These are phyloP conservation scores for Mrakia hoshinonis DNA, from an alignment of 768 basidiomycete species.

Conservation along the genomic window DNA sequence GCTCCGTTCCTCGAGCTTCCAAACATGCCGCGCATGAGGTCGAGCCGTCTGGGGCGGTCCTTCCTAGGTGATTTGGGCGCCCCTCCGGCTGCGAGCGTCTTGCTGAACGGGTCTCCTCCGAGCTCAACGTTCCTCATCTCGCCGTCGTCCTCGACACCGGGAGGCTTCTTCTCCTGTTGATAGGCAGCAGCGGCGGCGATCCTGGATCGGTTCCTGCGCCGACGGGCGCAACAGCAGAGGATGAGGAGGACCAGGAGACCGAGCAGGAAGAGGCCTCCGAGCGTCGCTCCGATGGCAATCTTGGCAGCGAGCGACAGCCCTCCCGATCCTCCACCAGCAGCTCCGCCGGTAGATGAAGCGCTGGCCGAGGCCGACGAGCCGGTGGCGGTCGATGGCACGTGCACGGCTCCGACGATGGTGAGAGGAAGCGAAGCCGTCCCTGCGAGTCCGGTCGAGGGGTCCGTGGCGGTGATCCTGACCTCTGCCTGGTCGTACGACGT, in stretches of 20 bases:
- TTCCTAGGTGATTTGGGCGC: slow-evolving; percentile 7
- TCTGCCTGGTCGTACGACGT: slow-evolving; percentile 10
- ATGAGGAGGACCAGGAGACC: slow-evolving; percentile 20
- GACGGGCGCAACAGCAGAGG: slow-evolving; percentile 26
- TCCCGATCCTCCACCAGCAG: neutral
- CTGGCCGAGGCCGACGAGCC: neutral
- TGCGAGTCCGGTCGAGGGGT: slow-evolving; percentile 14
- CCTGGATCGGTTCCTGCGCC: neutral
- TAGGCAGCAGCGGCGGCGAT: slow-evolving; percentile 4
- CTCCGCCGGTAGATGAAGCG: slow-evolving; percentile 3
- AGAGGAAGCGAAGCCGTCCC: neutral
- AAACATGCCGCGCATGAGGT: slow-evolving; percentile 24
- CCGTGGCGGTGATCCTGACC: slow-evolving; percentile 17
- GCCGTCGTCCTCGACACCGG: neutral
- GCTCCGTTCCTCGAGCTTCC: neutral
- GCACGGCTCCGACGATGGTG: neutral
- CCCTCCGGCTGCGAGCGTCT: neutral
- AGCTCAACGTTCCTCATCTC: slow-evolving; percentile 16
- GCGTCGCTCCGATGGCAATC: slow-evolving; percentile 19
- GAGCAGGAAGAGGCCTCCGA: slow-evolving; percentile 23
- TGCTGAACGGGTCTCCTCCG: slow-evolving; percentile 2
- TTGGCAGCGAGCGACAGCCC: slow-evolving; percentile 14
- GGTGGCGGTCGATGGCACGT: slow-evolving; percentile 5
- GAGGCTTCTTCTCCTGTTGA: slow-evolving; percentile 12
- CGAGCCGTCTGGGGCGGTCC: slow-evolving; percentile 9